Conservation (phyloP, 2,329 filamentous ascomycete species). For the Thielaviopsis euricoi region DNA sequence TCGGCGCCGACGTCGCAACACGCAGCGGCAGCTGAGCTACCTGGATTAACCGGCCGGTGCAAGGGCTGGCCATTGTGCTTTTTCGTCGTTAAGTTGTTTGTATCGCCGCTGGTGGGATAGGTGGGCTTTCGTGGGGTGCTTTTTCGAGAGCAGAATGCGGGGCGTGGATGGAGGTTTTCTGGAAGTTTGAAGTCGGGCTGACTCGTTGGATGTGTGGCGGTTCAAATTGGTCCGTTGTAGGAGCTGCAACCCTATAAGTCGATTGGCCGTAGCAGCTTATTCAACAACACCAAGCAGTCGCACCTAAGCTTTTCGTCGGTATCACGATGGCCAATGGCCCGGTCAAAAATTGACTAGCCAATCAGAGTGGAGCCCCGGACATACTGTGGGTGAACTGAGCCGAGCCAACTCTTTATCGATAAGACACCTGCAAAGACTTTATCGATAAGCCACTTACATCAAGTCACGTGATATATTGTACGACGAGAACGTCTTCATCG, state of each 20-base stretch:
- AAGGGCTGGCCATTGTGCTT: slow-evolving; percentile 3
- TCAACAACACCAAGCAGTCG: not conserved
- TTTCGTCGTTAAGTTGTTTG: not conserved
- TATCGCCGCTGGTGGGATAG: not conserved
- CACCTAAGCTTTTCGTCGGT: not conserved
- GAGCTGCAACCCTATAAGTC: not conserved
- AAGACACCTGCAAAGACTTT: not conserved
- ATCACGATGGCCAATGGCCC: not conserved
- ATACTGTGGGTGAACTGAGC: slow-evolving; percentile 1
- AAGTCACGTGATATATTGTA: not conserved
- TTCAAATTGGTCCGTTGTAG: not conserved
- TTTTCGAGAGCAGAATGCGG: not conserved
- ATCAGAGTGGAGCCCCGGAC: not conserved
- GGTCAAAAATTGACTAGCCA: slow-evolving; percentile 2
- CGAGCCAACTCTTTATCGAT: not conserved
- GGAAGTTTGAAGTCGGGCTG: not conserved
- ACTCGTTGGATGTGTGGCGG: not conserved
- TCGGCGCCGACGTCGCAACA: not conserved
- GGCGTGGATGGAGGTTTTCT: not conserved
- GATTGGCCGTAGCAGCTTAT: not conserved
- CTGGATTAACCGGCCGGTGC: not conserved
- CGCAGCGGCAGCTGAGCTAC: not conserved
- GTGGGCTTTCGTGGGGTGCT: not conserved
- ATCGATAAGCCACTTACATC: not conserved
- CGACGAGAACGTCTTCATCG: too few species aligned